Percentiles rank a stretch among this genome's conserved stretches.
These are phyloP conservation scores for Colletotrichum lupini DNA, from an alignment of 2,329 filamentous ascomycete genomes.

Conservation along the genomic window DNA sequence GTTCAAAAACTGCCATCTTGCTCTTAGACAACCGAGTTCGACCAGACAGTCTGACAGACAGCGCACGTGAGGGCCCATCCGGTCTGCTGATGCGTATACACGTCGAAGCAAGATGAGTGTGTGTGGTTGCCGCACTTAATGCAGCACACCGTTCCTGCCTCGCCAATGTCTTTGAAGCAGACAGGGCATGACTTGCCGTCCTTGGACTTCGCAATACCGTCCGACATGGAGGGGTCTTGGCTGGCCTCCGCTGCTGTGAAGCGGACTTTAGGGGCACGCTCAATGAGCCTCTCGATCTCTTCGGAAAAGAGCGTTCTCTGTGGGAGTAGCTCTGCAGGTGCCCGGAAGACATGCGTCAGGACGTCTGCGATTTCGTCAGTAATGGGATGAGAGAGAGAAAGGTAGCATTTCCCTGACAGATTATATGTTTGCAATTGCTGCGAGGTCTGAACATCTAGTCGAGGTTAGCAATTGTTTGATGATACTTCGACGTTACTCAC, in stretches of 20 bases:
- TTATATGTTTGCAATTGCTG: slow-evolving; percentile 33
- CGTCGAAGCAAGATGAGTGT: slow-evolving; percentile 24
- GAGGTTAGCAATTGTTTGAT: not conserved
- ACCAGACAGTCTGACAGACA: slow-evolving; percentile 20
- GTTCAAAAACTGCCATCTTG: not conserved
- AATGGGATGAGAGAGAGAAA: not conserved
- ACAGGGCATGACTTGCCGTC: slow-evolving; percentile 19
- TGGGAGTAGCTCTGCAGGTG: slow-evolving; percentile 22
- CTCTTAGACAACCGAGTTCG: not conserved
- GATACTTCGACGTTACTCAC: not conserved
- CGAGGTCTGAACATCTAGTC: slow-evolving; percentile 10
- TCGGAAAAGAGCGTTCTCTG: slow-evolving; percentile 11
- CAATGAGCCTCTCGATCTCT: slow-evolving; percentile 16
- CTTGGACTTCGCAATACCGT: slow-evolving; percentile 24
- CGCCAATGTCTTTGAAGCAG: slow-evolving; percentile 20
- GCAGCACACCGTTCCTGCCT: slow-evolving; percentile 11
- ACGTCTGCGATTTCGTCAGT: slow-evolving; percentile 19
- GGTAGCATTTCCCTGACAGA: slow-evolving; percentile 15
- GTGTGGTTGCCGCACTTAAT: slow-evolving; percentile 25
- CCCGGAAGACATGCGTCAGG: slow-evolving; percentile 22
- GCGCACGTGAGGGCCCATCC: slow-evolving; percentile 19
- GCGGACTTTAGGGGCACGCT: slow-evolving; percentile 13
- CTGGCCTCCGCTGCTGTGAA: slow-evolving; percentile 13
- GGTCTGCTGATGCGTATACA: not conserved
- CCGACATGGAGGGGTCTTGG: slow-evolving; percentile 17